Conservation (phyloP, 2,329 filamentous ascomycete species). For the Phoma herbarum region DNA sequence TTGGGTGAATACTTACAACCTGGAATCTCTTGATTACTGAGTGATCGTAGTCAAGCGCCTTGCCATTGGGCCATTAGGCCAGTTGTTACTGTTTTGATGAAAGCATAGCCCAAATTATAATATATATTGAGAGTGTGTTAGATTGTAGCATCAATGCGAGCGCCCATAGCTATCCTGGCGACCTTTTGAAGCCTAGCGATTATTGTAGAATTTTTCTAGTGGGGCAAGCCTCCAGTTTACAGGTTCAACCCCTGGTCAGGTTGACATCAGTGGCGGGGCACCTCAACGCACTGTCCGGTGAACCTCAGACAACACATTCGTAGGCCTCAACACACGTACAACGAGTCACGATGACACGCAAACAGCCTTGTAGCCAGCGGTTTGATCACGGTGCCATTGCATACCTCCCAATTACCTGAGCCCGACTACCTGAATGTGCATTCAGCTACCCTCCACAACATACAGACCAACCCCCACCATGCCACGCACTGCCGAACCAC, state of each 20-base stretch:
- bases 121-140: no score
- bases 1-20: conserved; percentile 24
- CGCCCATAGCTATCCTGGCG: no score
- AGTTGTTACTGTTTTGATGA: not conserved
- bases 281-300: not conserved
- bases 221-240: not conserved
- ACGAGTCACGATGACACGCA: not conserved
- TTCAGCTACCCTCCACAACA: not conserved
- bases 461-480: conserved; percentile 4
- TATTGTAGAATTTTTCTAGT: not conserved
- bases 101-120: no score
- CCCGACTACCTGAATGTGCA: not conserved
- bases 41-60: conserved; percentile 65
- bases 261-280: not conserved
- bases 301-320: not conserved
- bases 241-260: not conserved
- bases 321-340: not conserved
- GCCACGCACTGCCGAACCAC: conserved; percentile 16
- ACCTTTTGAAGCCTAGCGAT: no score
- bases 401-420: not conserved
- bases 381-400: not conserved
- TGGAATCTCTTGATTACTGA: conserved; percentile 43
- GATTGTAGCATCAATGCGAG: no score
- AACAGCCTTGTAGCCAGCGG: not conserved
- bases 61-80: conserved; percentile 63